Base-by-base conservation (phyloP, 2,329 filamentous ascomycete species). In the Trichoderma polysporum region DNA sequence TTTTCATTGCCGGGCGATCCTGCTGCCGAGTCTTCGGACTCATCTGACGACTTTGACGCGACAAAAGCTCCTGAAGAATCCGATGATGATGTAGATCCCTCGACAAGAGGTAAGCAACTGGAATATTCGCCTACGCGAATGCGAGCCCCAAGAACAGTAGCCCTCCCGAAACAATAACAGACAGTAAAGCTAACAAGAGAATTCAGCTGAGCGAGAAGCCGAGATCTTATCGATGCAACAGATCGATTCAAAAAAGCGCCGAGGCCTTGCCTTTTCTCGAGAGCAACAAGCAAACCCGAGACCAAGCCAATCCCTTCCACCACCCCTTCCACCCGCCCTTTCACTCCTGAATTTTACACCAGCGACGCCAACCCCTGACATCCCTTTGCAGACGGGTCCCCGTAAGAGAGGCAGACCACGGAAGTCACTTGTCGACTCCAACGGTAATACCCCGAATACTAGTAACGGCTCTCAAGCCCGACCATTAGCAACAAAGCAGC, bases 81-180 rank as follows among this genome's bases (percentile, higher is more conserved):
- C 54, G 77, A 75, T 37, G 76, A 78, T 22, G 73, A 74, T 17
- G 68, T 68, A 17, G 41, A 15, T 25, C 64, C 62, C 53, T 56
- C 70, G 57, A 64, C 68, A 68, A 74, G 78, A 79, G 78, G 77
- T 79, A 79, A 79, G 77, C 69, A 69, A 66, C 71, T 73, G 66
- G 75, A 65, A 68, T 39, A 67, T 72, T 64, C 68, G 41, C 52
- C n/a, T n/a, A n/a, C n/a, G n/a, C n/a, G 63, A 74, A 57, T 64
- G 68, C 31, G 71, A 70, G 47, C 72, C 69, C 60, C 71, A 71
- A 61, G 67, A 71, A 68, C 62, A n/a, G 6, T 4, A 8, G 6
- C 27, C 68, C 57, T 76, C 73, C 53, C 73, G 74, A 29, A 71
- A 49, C 33, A 75, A 74, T 66, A 71, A 72, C 72, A 59, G 74